Base-by-base conservation (phyloP, 169 alveolate genomes). In the Cryptosporidium xiaoi region DNA sequence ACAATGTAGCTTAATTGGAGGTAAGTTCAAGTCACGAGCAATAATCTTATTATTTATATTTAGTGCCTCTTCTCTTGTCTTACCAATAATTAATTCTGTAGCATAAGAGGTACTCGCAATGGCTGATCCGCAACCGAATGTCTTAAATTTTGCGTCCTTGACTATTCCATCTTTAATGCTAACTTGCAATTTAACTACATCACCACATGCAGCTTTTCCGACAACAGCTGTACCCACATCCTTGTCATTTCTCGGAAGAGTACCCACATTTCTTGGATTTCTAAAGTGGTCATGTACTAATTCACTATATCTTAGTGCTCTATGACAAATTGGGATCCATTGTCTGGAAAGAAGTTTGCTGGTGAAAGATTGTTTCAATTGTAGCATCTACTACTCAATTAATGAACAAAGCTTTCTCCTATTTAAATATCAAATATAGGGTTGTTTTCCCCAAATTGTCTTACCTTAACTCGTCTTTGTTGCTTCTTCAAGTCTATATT, bases 121-220 rank as follows among this genome's bases (percentile, higher is more conserved):
- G 10, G 99, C 99, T 20, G 99, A 96, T 13, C 99, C 99, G 87
- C 99, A 98, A 13, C 99, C 99, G 87, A 98, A 98, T 8, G 99
- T 97, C 95, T 96, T 97, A 84, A 97, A 97, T 50, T 97, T 95
- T 7, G 99, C 99, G 82, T 97, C 97, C 82, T 94, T 92, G 20
- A 97, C 96, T 64, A 94, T 94, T 10, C 97, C 96, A 68, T 97
- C 98, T 82, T 96, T 97, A 66, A 96, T 97, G 92, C 96, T 93
- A 56, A 97, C 98, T 91, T 98, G 99, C 64, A 97, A 91, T 85
- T 96, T 97, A 95, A 97, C 97, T 33, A 97, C 99, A 89, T 97
- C 99, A n/a, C 99, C 99, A 84, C 99, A 98, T 1, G 99, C 98
- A 1, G 99, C 99, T 67, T 98, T 98, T 29, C 99, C 99, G n/a